Base-by-base conservation (phyloP, 345 rosid genomes). In the Leavenworthia alabamica region DNA sequence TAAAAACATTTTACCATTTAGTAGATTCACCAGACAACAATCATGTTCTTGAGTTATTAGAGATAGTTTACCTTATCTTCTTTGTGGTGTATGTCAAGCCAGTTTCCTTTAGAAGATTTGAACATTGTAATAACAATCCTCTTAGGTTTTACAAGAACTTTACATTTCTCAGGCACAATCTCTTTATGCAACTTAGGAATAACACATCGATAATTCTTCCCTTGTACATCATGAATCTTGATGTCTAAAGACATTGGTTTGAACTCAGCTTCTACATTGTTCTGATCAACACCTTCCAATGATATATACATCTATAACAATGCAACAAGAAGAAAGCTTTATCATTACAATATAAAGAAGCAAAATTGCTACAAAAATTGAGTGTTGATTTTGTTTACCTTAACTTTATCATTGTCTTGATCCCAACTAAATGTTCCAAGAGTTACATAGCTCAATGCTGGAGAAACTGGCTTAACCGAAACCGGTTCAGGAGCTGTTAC, bases 371-470 rank as follows among this genome's bases (percentile, higher is more conserved):
- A 4, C 13, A n/a, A 17, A 35, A 41, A 29, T 0, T 4, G 22
- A 65, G 54, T 46, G 24, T 56, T 45, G 40, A 64, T 29, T 29
- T 32, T 1, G 26, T n/a, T 24, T 77, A 89, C 99, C 97, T 89
- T 93, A 67, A 89, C 84, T 80, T 85, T 93, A 24, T 89, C 97
- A 71, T 66, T 82, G 67, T 93, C 99, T 81, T 93, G 97, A 75
- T 93, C 99, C 92, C 90, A 93, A 80, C 97, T 89, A 64, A 89
- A 93, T 9, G 99, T 80, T 62, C 77, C 80, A 8, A 93, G 83
- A 3, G 95, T 66, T 4, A 60, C 56, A 53, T 89, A 93, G 48
- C 29, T 83, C 63, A 63, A 2, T 3, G 75, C 46, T 9, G 79
- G 77, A 23, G 49, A 44, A 42, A 70, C 35, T 1, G 80, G 75